Conservation (phyloP, 352 stramenopile species). For the Pythium chondricola region DNA sequence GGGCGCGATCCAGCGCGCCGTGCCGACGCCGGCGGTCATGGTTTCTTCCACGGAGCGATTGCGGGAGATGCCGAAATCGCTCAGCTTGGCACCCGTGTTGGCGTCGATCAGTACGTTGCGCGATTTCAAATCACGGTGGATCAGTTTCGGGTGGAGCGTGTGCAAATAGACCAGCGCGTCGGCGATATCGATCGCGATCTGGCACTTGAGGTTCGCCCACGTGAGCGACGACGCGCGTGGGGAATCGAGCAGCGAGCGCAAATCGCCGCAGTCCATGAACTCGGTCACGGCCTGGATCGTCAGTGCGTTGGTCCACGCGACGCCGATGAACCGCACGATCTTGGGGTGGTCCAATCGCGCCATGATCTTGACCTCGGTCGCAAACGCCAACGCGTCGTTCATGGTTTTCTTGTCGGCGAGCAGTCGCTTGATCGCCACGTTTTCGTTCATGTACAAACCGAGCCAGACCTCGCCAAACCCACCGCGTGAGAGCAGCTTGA, state of each 20-base stretch:
- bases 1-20: constrained; percentile 33
- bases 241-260: constrained; percentile 43
- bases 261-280: constrained; percentile 66
- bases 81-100: constrained; percentile 51
- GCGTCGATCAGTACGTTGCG: constrained; percentile 63
- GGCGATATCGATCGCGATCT: constrained; percentile 62
- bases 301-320: constrained; percentile 57
- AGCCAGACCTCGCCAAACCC: constrained; percentile 69
- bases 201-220: constrained; percentile 58
- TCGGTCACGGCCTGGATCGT: constrained; percentile 58
- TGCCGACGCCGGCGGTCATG: constrained; percentile 62
- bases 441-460: constrained; percentile 54
- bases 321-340: constrained; percentile 61
- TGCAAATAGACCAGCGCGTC: constrained; percentile 71
- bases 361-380: constrained; percentile 53
- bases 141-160: constrained; percentile 55
- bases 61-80: constrained; percentile 62
- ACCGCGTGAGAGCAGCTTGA: constrained; percentile 58
- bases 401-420: constrained; percentile 50
- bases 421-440: constrained; percentile 61
- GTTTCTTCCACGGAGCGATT: constrained; percentile 50
- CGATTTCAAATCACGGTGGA: constrained; percentile 65
- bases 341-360: constrained; percentile 54
- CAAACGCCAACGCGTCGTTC: constrained; percentile 48
- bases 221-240: constrained; percentile 30